Conservation (phyloP, 2,329 filamentous ascomycete species). For the Fusarium beomiforme region DNA sequence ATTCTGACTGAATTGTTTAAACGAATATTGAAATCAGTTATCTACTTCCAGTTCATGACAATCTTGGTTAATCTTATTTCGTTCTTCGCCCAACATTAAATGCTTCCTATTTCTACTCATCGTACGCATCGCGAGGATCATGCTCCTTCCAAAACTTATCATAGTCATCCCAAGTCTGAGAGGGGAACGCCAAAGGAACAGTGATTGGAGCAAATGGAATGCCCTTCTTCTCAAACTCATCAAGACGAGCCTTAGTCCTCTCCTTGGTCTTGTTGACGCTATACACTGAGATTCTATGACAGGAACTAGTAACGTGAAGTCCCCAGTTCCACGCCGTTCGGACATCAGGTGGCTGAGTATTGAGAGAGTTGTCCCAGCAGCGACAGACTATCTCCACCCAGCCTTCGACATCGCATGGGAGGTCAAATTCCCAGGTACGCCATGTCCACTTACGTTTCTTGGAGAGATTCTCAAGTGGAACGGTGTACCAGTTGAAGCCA, state of each 20-base stretch:
- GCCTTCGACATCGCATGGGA: slow-evolving; percentile 70
- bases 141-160: slow-evolving; percentile 44
- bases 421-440: slow-evolving; percentile 70
- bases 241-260: slow-evolving; percentile 59
- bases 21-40: background rate
- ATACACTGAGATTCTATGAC: slow-evolving; percentile 69
- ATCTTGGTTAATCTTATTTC: too few species aligned
- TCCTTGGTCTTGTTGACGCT: slow-evolving; percentile 66
- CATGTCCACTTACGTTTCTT: slow-evolving; percentile 72
- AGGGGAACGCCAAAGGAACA: slow-evolving; percentile 59
- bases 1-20: background rate
- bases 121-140: slow-evolving; percentile 43
- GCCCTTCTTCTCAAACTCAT: slow-evolving; percentile 60
- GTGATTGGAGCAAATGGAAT: slow-evolving; percentile 64
- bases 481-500: slow-evolving; percentile 71
- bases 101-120: slow-evolving; percentile 3
- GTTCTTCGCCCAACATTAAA: too few species aligned
- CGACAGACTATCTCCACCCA: slow-evolving; percentile 69
- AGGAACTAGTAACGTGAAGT: slow-evolving; percentile 70
- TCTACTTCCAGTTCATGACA: background rate
- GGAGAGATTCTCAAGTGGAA: slow-evolving; percentile 68
- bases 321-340: slow-evolving; percentile 72
- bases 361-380: slow-evolving; percentile 70
- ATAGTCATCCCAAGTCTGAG: slow-evolving; percentile 61
- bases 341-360: slow-evolving; percentile 67